These are phyloP conservation scores for Phalaenopsis equestris DNA, from an alignment of 106 monocot genomes.

Conservation along the genomic window DNA sequence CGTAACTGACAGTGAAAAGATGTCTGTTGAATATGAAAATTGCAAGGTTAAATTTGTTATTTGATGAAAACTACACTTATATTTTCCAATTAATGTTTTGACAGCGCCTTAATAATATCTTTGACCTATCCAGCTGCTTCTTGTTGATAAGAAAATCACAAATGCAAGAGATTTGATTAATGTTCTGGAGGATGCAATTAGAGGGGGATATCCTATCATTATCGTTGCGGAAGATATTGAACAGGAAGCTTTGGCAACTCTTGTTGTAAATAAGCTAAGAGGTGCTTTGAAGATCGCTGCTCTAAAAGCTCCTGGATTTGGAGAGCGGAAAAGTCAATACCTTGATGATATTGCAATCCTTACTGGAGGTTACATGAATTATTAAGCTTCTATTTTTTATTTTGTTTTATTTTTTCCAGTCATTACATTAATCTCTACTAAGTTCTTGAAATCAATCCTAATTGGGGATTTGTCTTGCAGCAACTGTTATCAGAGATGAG, in stretches of 20 bases:
- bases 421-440: not conserved
- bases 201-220: constrained; percentile 78
- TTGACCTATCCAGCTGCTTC: constrained; percentile 56
- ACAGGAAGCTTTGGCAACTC: constrained; percentile 92
- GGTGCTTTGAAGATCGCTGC: constrained; percentile 94
- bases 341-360: constrained; percentile 94
- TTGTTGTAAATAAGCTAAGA: constrained; percentile 90
- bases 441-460: not conserved
- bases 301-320: constrained; percentile 96
- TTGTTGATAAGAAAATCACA: constrained; percentile 95
- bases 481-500: constrained; percentile 67
- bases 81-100: not conserved
- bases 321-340: constrained; percentile 95
- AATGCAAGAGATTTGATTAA: constrained; percentile 87
- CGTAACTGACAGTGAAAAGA: constrained; percentile 95
- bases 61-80: not conserved
- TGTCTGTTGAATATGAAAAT: constrained; percentile 90
- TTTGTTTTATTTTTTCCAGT: not conserved
- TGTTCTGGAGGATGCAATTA: constrained; percentile 84
- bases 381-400: not conserved
- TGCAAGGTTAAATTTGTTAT: constrained; percentile 56
- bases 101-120: not conserved
- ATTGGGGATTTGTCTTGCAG: constrained; percentile 22
- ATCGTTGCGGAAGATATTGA: constrained; percentile 96
- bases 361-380: constrained; percentile 53